Percentiles rank a stretch among this genome's conserved stretches.
Evolutionary conservation across 768 basidiomycete genomes (phyloP).

Genomic region (Lactarius akahatsu): DNA sequence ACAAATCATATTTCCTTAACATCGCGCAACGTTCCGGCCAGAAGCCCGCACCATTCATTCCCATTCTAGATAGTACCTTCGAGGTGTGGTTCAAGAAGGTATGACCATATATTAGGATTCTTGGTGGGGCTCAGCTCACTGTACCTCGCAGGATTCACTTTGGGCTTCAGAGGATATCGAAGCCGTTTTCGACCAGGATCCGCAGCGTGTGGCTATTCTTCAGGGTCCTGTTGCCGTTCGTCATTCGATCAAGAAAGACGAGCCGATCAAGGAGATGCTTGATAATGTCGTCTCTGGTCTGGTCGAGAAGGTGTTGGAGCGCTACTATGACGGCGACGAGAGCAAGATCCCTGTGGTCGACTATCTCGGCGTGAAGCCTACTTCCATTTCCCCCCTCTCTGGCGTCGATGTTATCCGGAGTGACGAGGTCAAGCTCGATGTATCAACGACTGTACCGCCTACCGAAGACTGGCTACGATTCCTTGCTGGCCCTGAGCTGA

Average conservation of each 20-base stretch:
- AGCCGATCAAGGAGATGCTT: constrained; percentile 89
- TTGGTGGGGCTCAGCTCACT: constrained; percentile 17
- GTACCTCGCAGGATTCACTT: constrained; percentile 72
- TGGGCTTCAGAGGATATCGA: constrained; percentile 99
- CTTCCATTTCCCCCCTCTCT: constrained; percentile 40
- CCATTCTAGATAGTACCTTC: constrained; percentile 87
- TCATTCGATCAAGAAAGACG: constrained; percentile 83
- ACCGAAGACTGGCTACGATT: constrained; percentile 75
- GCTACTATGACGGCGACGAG: constrained; percentile 74
- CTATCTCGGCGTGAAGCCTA: constrained; percentile 66
- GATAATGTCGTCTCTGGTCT: constrained; percentile 83
- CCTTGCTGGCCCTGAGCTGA: constrained; percentile 76
- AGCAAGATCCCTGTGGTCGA: constrained; percentile 76
- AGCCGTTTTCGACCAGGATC: constrained; percentile 98
- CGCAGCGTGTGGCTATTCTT: constrained; percentile 95
- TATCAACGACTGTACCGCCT: constrained; percentile 56
- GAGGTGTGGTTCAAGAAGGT: constrained; percentile 99
- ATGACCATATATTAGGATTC: constrained; percentile 27
- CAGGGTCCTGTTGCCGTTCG: constrained; percentile 96
- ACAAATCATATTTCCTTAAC: constrained; percentile 92
- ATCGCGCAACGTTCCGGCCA: constrained; percentile 95
- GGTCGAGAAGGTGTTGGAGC: constrained; percentile 72
- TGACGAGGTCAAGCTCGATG: constrained; percentile 48
- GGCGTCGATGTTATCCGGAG: constrained; percentile 45
- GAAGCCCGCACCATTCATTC: constrained; percentile 98